A percentile compares a stretch with the other conserved stretches of the same genome.
Evolutionary conservation across 2,329 filamentous ascomycete genomes (phyloP).

Genomic region (Bipolaris victoriae): DNA sequence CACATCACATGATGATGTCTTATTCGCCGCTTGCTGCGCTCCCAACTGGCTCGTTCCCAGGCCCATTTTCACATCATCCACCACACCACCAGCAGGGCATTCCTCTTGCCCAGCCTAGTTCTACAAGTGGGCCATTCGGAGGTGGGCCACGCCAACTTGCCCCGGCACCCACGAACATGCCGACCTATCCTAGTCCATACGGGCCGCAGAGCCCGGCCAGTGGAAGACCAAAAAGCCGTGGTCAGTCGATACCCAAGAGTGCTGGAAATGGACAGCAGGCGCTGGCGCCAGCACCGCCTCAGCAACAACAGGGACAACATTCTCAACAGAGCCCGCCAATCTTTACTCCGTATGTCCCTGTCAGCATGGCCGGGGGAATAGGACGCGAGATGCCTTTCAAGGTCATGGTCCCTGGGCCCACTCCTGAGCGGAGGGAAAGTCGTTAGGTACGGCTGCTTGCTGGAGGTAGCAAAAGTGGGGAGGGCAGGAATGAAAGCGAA

Average conservation of each 20-base stretch:
- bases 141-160: slow-evolving; percentile 29
- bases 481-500: slow-evolving; percentile 2
- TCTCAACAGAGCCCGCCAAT: slow-evolving; percentile 19
- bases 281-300: slow-evolving; percentile 40
- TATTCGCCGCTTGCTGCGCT: slow-evolving; percentile 38
- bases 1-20: slow-evolving; percentile 35
- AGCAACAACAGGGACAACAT: slow-evolving; percentile 10
- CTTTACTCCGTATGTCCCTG: slow-evolving; percentile 36
- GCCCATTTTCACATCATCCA: slow-evolving; percentile 14
- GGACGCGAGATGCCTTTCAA: slow-evolving; percentile 38
- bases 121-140: slow-evolving; percentile 11
- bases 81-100: slow-evolving; percentile 21
- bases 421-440: slow-evolving; percentile 36
- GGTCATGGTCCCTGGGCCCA: slow-evolving; percentile 38
- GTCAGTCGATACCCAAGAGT: slow-evolving; percentile 17
- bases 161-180: slow-evolving; percentile 31
- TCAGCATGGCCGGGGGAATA: slow-evolving; percentile 18
- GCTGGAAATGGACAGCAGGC: slow-evolving; percentile 31
- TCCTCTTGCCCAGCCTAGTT: slow-evolving; percentile 19
- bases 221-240: slow-evolving; percentile 32
- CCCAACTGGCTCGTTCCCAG: slow-evolving; percentile 27
- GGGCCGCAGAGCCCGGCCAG: slow-evolving; percentile 33
- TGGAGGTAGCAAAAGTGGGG: background rate
- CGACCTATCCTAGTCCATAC: slow-evolving; percentile 40
- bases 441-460: slow-evolving; percentile 31